Base-by-base conservation (phyloP, 495 filamentous ascomycete species). In the Podospora fimiseda region DNA sequence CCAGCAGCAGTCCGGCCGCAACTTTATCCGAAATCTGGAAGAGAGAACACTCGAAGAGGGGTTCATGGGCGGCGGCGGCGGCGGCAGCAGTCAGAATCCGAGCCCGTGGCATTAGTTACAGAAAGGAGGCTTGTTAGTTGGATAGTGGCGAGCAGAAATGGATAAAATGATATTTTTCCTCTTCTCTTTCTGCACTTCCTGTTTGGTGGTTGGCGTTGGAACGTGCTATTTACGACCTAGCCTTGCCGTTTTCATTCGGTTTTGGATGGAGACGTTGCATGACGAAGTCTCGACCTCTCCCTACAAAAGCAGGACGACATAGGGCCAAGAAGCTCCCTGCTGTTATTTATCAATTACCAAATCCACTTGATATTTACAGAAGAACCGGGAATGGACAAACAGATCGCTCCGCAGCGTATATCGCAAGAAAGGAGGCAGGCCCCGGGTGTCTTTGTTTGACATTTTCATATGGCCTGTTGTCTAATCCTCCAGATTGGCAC, bases 1-100 rank as follows among this genome's bases (percentile, higher is more conserved):
- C 21, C 80, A 77, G 49, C 80, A 77, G 49, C 78, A 78, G 57
- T 76, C 80, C 49, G 78, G 76, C 37, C 78, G 89, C 19, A 88
- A 96, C 62, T 94, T 99, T 62, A 94, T 97, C 56, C 81, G 93
- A 45, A 95, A 85, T 53, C 73, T 99, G 56, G 93, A 97, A 67
- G 93, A 96, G 62, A 80, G 93, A 39, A 95, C 91, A 2, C 71
- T 96, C 45, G 90, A 95, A 66, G 93, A 98, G 65, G 87, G 89
- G 23, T 81, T 79, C 51, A 75, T 80, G 75, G 53, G 60, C 21
- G 66, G 58, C 43, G 44, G 48, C 22, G 53, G 60, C 21, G 66
- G 58, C 27, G 11, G 11, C 27, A 33, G 11, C 27, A 33, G 27
- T 11, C 5, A 33, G 5, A 33, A 33, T 33, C 74, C 79, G 58